Base-by-base conservation (phyloP, 179 eudicot genomes). In the Amaranthus tricolor region DNA sequence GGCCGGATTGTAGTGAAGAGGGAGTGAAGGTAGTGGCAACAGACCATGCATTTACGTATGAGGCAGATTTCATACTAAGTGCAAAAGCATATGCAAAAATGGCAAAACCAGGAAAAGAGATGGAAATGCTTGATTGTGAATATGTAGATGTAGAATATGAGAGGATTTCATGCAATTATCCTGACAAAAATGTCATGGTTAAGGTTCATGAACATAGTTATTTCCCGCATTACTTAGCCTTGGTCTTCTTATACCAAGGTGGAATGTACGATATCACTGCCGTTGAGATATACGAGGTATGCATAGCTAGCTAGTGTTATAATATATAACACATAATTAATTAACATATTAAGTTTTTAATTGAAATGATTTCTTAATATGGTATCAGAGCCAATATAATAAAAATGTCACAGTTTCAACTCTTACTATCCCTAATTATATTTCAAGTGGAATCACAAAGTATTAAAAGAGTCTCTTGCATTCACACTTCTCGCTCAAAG, bases 141-240 rank as follows among this genome's bases (percentile, higher is more conserved):
- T 44, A 82, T 6, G 88, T 90, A 48, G 87, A 90, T 54, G 9
- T 90, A 5, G 90, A 86, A 73, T 88, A 85, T 50, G 44, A 55
- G 43, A 76, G 89, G 31, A 68, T 88, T 43, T 76, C 88, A 5
- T 88, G 91, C 68, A 77, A 76, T 24, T 85, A 83, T 66, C 78
- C 83, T 44, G 85, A 81, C 40, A 63, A 77, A 68, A 90, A 82
- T 40, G 82, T 90, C 62, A 59, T 81, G 68, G 44, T 90, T 75
- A 88, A 87, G 77, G 84, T 90, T 66, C 89, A 86, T 56, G 90
- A 88, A 71, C 75, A 81, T 40, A 90, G 92, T 80, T 74, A 20
- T 50, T 82, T 44, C 81, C 90, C 92, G 3, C 44, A 72, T 17
- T 90, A 90, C 78, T 71, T 90, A 17, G 92, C 95, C 13, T 15